Evolutionary conservation across 768 basidiomycete genomes (phyloP), one percentile per base, ranked within the genome.

Genomic region (Boletales sp.): DNA sequence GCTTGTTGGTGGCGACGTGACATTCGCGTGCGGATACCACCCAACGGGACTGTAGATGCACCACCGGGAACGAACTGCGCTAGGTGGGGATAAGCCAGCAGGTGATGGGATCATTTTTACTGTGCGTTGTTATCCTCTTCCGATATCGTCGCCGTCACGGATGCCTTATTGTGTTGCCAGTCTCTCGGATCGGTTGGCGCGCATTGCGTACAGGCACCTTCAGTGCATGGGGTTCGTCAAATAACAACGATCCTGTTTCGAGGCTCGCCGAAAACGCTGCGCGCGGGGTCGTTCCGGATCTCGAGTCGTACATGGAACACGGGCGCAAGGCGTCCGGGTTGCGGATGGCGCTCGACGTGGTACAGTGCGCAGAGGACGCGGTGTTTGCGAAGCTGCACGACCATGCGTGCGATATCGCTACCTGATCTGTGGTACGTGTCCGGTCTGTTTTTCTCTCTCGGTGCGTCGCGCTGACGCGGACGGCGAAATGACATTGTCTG

Each of bases 1-100:
- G 81, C 1, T 66, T 87, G 19, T 71, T 84, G 27, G 81, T 80
- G 1, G 72, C 81, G 2, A 70, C n/a, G n/a, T n/a, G n/a, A n/a
- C n/a, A n/a, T n/a, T n/a, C n/a, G n/a, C n/a, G n/a, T n/a, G n/a
- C n/a, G n/a, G n/a, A n/a, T n/a, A n/a, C n/a, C n/a, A n/a, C n/a
- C n/a, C n/a, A n/a, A n/a, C n/a, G n/a, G n/a, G n/a, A n/a, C n/a
- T n/a, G n/a, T n/a, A n/a, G n/a, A n/a, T n/a, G n/a, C n/a, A n/a
- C n/a, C 67, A 69, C 50, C 67, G 71, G 18, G 60, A 63, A n/a
- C 64, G 70, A 24, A 36, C 35, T 8, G 15, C 35, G 2, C 37
- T 6, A 19, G 55, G 64, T 8, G 48, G 58, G 40, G 21, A 24
- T 51, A 45, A 48, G 53, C 57, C 31, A 31, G 12, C 37, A 48